Percentiles rank a stretch among this genome's conserved stretches.
Conservation (phyloP, 2,329 filamentous ascomycete species). For the Alternaria novae-zelandiae region DNA sequence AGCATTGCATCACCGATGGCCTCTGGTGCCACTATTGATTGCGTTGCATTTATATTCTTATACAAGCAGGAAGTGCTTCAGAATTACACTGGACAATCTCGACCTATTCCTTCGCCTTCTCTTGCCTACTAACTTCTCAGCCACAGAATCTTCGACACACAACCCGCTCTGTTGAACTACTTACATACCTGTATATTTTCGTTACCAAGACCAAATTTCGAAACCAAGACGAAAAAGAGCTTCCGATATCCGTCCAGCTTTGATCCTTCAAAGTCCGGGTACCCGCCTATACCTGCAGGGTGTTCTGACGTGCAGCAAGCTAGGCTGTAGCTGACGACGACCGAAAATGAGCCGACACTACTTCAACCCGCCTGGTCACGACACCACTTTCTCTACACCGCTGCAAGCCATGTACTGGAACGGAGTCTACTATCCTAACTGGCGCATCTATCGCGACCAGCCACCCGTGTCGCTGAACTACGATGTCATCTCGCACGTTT, state of each 20-base stretch:
- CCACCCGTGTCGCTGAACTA: constrained; percentile 77
- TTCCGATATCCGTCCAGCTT: constrained; percentile 9
- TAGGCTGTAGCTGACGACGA: constrained; percentile 36
- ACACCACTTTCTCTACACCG: constrained; percentile 37
- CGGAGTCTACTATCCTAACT: constrained; percentile 85
- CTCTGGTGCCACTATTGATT: constrained; percentile 8
- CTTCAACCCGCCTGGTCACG: constrained; percentile 29
- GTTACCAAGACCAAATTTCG: neutral
- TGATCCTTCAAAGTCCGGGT: constrained; percentile 9
- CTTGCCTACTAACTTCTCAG: constrained; percentile 6
- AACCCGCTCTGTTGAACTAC: constrained; percentile 6
- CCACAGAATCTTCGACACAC: constrained; percentile 12
- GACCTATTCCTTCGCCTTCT: neutral
- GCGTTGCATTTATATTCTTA: constrained; percentile 15
- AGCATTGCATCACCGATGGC: constrained; percentile 15
- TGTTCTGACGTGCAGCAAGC: constrained; percentile 39
- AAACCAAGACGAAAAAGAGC: neutral
- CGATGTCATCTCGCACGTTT: constrained; percentile 78
- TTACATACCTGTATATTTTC: constrained; percentile 2
- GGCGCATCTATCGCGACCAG: constrained; percentile 73
- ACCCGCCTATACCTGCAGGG: constrained; percentile 19
- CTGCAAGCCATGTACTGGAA: constrained; percentile 61
- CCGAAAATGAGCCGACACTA: constrained; percentile 41
- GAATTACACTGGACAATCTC: neutral
- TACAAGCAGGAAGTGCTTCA: constrained; percentile 1